A percentile compares a stretch with the other conserved stretches of the same genome.
These are phyloP conservation scores for Juglanconis sp. DNA, from an alignment of 2,329 filamentous ascomycete species.

Conservation along the genomic window DNA sequence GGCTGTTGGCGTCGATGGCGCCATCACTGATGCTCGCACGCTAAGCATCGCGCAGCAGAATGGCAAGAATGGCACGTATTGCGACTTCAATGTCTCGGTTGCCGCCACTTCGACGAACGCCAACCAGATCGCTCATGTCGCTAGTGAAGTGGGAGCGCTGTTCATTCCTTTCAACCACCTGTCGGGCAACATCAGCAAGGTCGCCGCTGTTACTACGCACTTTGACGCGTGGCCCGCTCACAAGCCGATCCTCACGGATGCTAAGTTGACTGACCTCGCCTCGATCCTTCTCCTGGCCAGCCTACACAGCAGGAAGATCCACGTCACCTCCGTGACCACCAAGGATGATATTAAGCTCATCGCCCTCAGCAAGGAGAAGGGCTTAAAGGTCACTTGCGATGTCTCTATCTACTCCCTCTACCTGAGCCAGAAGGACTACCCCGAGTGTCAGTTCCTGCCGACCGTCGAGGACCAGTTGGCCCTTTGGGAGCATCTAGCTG, in stretches of 20 bases:
- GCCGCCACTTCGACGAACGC: slow-evolving; percentile 70
- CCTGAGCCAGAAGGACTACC: slow-evolving; percentile 68
- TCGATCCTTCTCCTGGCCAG: slow-evolving; percentile 75
- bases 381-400: slow-evolving; percentile 78
- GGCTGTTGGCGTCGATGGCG: slow-evolving; percentile 69
- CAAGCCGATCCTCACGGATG: slow-evolving; percentile 80
- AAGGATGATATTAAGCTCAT: slow-evolving; percentile 78
- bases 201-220: slow-evolving; percentile 73
- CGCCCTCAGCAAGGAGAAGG: slow-evolving; percentile 74
- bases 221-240: slow-evolving; percentile 74
- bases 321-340: slow-evolving; percentile 77
- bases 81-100: slow-evolving; percentile 79
- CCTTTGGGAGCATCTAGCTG: slow-evolving; percentile 69
- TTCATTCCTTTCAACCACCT: slow-evolving; percentile 83
- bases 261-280: slow-evolving; percentile 76
- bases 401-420: slow-evolving; percentile 79
- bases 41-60: slow-evolving; percentile 70
- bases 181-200: slow-evolving; percentile 80
- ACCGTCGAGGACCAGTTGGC: slow-evolving; percentile 66
- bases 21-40: slow-evolving; percentile 69
- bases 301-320: slow-evolving; percentile 73
- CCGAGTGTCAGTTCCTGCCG: slow-evolving; percentile 64
- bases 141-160: slow-evolving; percentile 71
- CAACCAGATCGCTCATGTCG: slow-evolving; percentile 70
- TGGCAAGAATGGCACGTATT: slow-evolving; percentile 63